Evolutionary conservation across 2,329 filamentous ascomycete species (phyloP), one percentile per base, ranked within the genome.

Genomic region (Fusarium concolor): DNA sequence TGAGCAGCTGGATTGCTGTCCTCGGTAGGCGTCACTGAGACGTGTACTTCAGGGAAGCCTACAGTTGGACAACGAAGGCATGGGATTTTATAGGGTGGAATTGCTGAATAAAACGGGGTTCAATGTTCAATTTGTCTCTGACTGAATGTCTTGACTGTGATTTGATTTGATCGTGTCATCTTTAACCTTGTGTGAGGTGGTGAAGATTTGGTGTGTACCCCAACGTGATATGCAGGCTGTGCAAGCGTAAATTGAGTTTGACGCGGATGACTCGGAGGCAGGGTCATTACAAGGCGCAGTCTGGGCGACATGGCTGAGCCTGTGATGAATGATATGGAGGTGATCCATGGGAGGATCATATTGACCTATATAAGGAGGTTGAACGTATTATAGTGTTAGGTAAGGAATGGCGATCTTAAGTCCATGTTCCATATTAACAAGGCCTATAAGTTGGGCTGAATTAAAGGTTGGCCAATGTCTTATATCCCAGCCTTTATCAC

Each of bases 11-110:
- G 57, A 35, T 64, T 49, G 65, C 68, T 67, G 62, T 61, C 60
- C 51, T 56, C 20, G 49, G 57, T 47, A 55, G 60, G 55, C 67
- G 62, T 70, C 67, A 37, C 17, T 33, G 39, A 43, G 65, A 65
- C 49, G 65, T 54, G 41, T 56, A 50, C 31, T 59, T 51, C 26
- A 51, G 47, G 39, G 53, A 62, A 65, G 68, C 62, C 59, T 65
- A 56, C 59, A 71, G 67, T 70, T 63, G 61, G 68, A 69, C 42
- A 71, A 71, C 62, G 68, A 71, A 56, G 68, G 65, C 54, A 71
- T 70, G 65, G 62, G 37, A 38, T 53, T 64, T 57, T 56, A 42
- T 55, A 56, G 54, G 44, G 68, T 47, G 56, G 58, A 59, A 56
- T 67, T 58, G 66, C 11, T 22, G 39, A 45, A 55, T 66, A 52